Base-by-base conservation (phyloP, 768 basidiomycete species). In the Nidularia sp. region DNA sequence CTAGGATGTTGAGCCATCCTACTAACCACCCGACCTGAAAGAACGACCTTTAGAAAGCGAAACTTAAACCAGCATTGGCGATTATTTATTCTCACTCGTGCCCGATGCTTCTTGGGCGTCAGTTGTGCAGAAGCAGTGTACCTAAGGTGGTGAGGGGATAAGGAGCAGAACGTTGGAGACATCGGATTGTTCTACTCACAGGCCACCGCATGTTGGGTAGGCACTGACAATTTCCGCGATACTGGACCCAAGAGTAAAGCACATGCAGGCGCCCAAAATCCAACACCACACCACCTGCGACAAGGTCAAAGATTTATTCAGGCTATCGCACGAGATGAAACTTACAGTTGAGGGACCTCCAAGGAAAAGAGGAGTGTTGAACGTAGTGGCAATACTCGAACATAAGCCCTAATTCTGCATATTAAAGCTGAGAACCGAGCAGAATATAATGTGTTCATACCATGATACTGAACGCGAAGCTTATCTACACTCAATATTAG, bases 41-140 rank as follows among this genome's bases (percentile, higher is more conserved):
- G 25, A 29, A 29, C 2, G 25, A 2, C 25, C 25, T 29, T 29
- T 29, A 29, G 25, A 29, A 29, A 29, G 25, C 25, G 25, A 29
- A 29, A 29, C 4, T 29, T 29, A 29, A 2, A 29, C 25, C 25
- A 29, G 4, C 25, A 29, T 29, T 29, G 4, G 25, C 2, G 2
- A 29, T 29, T 2, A 29, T 29, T 29, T 29, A 29, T 29, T 29
- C 25, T 33, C 60, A 85, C 87, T 62, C 72, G 80, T 36, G 88
- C 81, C 48, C 88, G 81, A 60, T 87, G 76, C 51, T 66, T 76
- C 56, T 71, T 76, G 0, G 88, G 88, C 4, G 83, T 81, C 6
- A 89, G 70, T 60, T 83, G 81, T n/a, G 87, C 86, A 29, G 88
- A 89, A 2, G 88, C 88, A n/a, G 87, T 88, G 58, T 90, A 90